phyloP scores from a whole-genome alignment of 352 stramenopile species.

The Elongisporangium undulatum region DNA sequence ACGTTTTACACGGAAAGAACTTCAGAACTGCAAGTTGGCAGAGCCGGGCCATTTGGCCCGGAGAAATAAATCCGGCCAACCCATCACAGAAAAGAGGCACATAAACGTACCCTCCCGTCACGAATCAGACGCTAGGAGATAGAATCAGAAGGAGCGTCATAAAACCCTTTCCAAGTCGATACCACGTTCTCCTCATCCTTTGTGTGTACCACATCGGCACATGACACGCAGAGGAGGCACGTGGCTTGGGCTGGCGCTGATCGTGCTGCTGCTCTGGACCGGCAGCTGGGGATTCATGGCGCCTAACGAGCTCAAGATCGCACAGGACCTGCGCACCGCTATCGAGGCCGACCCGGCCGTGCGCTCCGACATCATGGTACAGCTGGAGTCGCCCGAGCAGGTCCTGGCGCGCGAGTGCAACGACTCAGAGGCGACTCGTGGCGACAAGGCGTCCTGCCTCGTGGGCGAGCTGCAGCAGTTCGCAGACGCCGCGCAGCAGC shows the following conservation, averaged over 20 bases:
- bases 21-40: not conserved
- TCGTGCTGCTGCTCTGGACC: not conserved
- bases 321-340: slow-evolving; percentile 15
- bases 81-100: not conserved
- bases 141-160: too few species aligned
- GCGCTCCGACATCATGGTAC: slow-evolving; percentile 44
- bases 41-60: not conserved
- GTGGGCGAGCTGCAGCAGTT: slow-evolving; percentile 46
- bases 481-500: slow-evolving; percentile 35
- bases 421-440: slow-evolving; percentile 10
- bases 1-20: not conserved
- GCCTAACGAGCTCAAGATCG: slow-evolving; percentile 31
- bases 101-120: not conserved
- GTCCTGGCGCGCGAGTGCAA: slow-evolving; percentile 25
- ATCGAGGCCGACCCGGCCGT: slow-evolving; percentile 20
- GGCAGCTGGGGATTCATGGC: not conserved
- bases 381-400: slow-evolving; percentile 36
- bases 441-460: slow-evolving; percentile 36
- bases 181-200: not conserved
- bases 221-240: not conserved
- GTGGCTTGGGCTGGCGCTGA: not conserved
- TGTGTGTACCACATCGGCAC: not conserved
- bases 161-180: not conserved
- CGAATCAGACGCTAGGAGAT: not conserved
- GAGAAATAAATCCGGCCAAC: not conserved